Evolutionary conservation across 139 green algal genomes (phyloP).

Genomic region (Chlamydomonas sp.): DNA sequence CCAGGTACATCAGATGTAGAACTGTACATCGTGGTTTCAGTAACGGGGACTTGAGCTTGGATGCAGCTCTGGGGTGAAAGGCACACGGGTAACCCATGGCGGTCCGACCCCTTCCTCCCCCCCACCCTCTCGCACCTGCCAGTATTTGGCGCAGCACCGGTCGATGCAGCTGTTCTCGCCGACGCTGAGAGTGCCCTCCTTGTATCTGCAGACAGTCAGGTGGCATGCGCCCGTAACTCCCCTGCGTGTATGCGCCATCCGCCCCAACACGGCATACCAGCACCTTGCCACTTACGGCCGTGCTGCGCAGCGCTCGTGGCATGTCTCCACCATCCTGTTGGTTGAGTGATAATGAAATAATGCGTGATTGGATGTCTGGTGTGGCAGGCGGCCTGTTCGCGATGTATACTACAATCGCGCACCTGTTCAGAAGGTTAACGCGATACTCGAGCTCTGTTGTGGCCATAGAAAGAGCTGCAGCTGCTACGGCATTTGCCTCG

Average conservation of each 20-base stretch:
- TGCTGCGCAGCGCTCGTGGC: slow-evolving; percentile 89
- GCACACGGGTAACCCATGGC: neutral
- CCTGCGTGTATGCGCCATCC: no score
- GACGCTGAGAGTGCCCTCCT: slow-evolving; percentile 93
- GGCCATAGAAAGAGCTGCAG: slow-evolving; percentile 72
- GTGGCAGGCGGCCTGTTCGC: no score
- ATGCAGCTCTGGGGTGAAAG: neutral
- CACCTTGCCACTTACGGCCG: slow-evolving; percentile 70
- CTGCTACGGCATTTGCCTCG: slow-evolving; percentile 31
- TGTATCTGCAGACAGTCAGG: slow-evolving; percentile 79
- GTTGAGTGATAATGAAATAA: neutral
- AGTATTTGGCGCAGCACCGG: slow-evolving; percentile 95
- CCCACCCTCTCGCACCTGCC: slow-evolving; percentile 77
- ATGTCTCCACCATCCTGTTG: slow-evolving; percentile 85
- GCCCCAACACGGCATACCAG: neutral
- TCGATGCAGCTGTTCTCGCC: slow-evolving; percentile 97
- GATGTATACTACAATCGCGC: neutral
- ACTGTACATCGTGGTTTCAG: no score
- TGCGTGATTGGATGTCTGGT: neutral
- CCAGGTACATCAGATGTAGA: no score
- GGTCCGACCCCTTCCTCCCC: neutral
- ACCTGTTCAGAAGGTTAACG: slow-evolving; percentile 94
- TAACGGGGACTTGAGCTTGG: no score
- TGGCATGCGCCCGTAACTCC: neutral
- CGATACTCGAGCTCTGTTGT: slow-evolving; percentile 94